Evolutionary conservation across 2,329 filamentous ascomycete genomes (phyloP), one percentile per base, ranked within the genome.

Genomic region (Trichoderma sp.): DNA sequence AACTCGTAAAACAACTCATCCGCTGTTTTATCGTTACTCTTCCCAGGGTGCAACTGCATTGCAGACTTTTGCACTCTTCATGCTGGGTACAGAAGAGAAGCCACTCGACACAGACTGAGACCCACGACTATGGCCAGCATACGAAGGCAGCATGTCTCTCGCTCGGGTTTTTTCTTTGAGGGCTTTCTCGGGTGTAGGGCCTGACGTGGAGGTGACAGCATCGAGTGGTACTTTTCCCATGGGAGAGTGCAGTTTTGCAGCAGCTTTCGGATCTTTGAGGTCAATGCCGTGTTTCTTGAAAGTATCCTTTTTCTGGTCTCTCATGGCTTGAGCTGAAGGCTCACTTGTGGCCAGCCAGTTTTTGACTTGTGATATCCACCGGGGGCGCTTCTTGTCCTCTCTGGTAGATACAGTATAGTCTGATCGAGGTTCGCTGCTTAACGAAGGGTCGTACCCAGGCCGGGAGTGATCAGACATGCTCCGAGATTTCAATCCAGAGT

Each of bases 311-410:
- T 81, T 83, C 70, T 85, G 82, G 16, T 82, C 75, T 71, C 81
- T 83, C 71, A 85, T 77, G 1, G 83, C 85, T 55, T 84, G 81
- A 1, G 79, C 78, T 0, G 84, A 86, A 13, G 85, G 84, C 70
- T 87, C 85, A 59, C 81, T 83, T 26, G 80, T 78, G 1, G 79
- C 78, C 8, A 86, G 74, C 85, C 85, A 86, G 55, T 78, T 79
- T 69, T 83, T 86, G 59, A 85, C 74, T 32, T 82, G 80, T 7
- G 76, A 76, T 26, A 84, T 68, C 81, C 83, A 84, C 46, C 73
- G 69, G n/a, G 72, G 69, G 65, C 76, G 79, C 32, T 73, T 64
- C 39, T 76, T 77, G 24, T 69, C 43, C 54, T 70, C 32, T 39
- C 64, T 54, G 43, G 54, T 66, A 66, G 70, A 37, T 39, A 14